phyloP scores from a whole-genome alignment of 148 eudicot species.

The Polygonum maritimum region DNA sequence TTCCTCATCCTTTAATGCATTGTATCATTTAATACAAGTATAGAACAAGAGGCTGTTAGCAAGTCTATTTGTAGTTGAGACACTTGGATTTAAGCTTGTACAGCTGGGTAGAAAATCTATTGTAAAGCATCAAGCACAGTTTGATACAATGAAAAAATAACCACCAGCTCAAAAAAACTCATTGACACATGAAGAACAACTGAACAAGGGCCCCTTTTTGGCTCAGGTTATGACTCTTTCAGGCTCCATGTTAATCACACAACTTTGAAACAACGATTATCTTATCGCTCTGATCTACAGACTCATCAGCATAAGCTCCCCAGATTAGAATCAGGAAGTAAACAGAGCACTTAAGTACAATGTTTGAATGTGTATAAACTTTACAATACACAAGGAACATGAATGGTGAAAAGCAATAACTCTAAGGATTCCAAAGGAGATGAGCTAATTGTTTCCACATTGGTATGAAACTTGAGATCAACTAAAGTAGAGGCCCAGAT shows the following conservation, averaged over 20 bases:
- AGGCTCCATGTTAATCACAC: background rate
- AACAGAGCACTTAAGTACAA: background rate
- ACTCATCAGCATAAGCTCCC: background rate
- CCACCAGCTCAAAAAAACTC: background rate
- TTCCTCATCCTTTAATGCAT: background rate
- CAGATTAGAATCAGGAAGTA: background rate
- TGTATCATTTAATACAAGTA: background rate
- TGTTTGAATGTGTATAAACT: too few species aligned
- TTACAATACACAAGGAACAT: background rate
- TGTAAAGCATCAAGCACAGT: background rate
- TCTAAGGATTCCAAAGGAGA: too few species aligned
- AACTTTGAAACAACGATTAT: background rate
- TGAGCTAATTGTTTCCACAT: background rate
- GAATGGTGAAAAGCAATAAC: background rate
- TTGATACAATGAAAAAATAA: background rate
- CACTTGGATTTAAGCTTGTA: background rate
- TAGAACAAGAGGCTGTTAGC: background rate
- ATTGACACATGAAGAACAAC: background rate
- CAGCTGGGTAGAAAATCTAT: background rate
- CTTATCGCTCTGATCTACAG: background rate
- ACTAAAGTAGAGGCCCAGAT: background rate
- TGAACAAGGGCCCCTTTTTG: background rate
- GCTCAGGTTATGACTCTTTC: background rate
- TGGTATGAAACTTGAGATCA: background rate
- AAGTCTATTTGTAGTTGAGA: background rate